A percentile compares a stretch with the other conserved stretches of the same genome.
Evolutionary conservation across 1,284 basidiomycete species (phyloP).

Genomic region (Gomphus bonarii): DNA sequence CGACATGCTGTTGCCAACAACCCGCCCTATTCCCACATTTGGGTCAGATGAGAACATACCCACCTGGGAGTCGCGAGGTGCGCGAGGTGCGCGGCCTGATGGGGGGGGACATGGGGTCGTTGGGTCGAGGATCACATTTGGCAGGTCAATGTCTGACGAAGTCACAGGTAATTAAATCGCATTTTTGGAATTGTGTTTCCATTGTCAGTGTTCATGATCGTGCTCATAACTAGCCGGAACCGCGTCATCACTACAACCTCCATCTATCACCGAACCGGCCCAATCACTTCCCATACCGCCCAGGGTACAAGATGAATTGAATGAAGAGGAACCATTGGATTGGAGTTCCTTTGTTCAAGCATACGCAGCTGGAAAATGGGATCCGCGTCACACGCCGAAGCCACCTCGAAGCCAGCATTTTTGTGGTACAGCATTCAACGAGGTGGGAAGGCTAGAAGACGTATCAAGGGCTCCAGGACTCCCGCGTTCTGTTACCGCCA

Average conservation of each 20-base stretch:
- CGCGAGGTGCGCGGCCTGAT: background rate
- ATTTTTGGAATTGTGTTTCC: background rate
- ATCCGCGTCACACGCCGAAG: slow-evolving; percentile 65
- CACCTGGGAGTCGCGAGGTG: background rate
- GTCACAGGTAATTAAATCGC: background rate
- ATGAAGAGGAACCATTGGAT: slow-evolving; percentile 24
- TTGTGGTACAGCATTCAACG: background rate
- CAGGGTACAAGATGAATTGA: slow-evolving; percentile 4
- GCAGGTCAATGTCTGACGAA: background rate
- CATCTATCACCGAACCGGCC: background rate
- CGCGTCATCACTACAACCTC: background rate
- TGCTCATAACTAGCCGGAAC: background rate
- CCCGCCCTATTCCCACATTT: background rate
- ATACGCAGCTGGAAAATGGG: slow-evolving; percentile 73
- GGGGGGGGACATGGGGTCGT: background rate
- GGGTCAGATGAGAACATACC: background rate
- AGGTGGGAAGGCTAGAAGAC: background rate
- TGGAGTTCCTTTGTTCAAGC: slow-evolving; percentile 71
- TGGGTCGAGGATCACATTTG: background rate
- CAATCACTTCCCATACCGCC: slow-evolving; percentile 1
- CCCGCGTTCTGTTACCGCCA: background rate
- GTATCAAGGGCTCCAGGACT: background rate
- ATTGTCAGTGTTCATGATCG: background rate
- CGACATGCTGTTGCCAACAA: slow-evolving; percentile 6
- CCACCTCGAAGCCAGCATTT: slow-evolving; percentile 30